Conservation (phyloP, 2,329 filamentous ascomycete genomes). For the Neofusicoccum kwambonambiense region DNA sequence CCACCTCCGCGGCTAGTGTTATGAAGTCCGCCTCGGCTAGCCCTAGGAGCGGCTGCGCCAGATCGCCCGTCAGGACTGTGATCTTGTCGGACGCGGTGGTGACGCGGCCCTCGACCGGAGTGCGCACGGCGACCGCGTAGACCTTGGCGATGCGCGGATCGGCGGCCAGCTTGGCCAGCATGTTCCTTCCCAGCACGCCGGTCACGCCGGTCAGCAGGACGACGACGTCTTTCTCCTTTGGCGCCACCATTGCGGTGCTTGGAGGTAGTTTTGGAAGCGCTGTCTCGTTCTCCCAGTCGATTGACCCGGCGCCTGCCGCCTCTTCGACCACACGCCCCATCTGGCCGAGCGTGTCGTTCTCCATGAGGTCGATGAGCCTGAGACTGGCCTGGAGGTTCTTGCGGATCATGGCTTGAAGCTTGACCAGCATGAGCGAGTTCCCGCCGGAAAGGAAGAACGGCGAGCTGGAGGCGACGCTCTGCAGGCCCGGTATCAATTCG, state of each 20-base stretch:
- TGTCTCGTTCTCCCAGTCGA: constrained; percentile 3
- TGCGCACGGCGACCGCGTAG: constrained; percentile 46
- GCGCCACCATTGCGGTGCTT: no score
- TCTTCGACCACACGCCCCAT: background rate
- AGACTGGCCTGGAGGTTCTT: background rate
- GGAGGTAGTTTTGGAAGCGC: background rate
- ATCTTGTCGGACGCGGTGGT: constrained; percentile 2
- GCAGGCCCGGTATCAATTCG: background rate
- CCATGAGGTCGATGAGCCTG: background rate
- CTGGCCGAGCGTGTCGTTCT: background rate
- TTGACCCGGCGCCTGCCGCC: background rate
- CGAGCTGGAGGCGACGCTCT: background rate
- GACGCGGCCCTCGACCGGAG: background rate
- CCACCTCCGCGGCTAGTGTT: background rate
- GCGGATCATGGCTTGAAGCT: background rate
- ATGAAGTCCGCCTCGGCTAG: background rate
- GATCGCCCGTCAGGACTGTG: constrained; percentile 37
- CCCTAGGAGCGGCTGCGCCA: constrained; percentile 28
- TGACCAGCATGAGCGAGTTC: constrained; percentile 15
- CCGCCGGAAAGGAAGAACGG: constrained; percentile 15
- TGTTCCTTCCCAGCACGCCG: constrained; percentile 18
- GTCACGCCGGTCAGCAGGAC: constrained; percentile 24
- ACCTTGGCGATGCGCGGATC: constrained; percentile 27
- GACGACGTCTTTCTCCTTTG: background rate
- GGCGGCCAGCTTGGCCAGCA: constrained; percentile 31